These are phyloP conservation scores for Colletotrichum agaves DNA, from an alignment of 2,329 filamentous ascomycete species.

Conservation along the genomic window DNA sequence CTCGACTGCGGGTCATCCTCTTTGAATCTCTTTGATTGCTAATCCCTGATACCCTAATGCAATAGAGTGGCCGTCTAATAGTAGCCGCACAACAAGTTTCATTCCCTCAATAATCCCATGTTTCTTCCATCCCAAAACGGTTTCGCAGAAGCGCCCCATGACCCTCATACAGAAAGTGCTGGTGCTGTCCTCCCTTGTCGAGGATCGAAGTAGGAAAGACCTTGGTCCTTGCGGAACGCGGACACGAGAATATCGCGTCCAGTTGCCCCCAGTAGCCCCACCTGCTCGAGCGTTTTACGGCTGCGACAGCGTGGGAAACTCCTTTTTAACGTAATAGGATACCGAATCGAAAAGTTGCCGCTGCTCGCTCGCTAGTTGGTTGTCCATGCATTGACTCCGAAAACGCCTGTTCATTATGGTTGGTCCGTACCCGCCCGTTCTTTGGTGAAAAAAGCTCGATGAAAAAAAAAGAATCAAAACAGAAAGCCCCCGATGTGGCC, in stretches of 20 bases:
- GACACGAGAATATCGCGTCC: conserved; percentile 7
- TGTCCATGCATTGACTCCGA: conserved; percentile 34
- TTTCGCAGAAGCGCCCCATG: conserved; percentile 10
- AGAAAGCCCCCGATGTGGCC: conserved; percentile 19
- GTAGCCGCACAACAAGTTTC: conserved; percentile 16
- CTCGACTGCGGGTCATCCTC: conserved; percentile 27
- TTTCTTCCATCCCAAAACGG: conserved; percentile 21
- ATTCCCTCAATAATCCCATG: conserved; percentile 18
- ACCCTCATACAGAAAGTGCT: conserved; percentile 27
- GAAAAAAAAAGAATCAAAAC: conserved; percentile 7
- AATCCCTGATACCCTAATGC: conserved; percentile 35
- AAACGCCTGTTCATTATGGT: conserved; percentile 36
- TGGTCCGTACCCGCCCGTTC: conserved; percentile 23
- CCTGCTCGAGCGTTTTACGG: conserved; percentile 6
- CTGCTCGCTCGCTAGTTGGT: conserved; percentile 35
- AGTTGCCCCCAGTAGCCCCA: conserved; percentile 14
- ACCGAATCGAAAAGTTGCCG: conserved; percentile 31
- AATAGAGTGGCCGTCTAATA: conserved; percentile 27
- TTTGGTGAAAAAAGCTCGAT: conserved; percentile 15
- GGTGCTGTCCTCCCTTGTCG: conserved; percentile 32
- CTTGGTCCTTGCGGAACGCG: conserved; percentile 1
- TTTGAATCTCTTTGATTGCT: conserved; percentile 33
- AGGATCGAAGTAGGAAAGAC: conserved; percentile 23
- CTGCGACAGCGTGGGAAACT: not conserved
- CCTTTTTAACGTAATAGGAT: conserved; percentile 5